Evolutionary conservation across 73 alveolate genomes (phyloP).

Genomic region (Diophrys appendiculata): DNA sequence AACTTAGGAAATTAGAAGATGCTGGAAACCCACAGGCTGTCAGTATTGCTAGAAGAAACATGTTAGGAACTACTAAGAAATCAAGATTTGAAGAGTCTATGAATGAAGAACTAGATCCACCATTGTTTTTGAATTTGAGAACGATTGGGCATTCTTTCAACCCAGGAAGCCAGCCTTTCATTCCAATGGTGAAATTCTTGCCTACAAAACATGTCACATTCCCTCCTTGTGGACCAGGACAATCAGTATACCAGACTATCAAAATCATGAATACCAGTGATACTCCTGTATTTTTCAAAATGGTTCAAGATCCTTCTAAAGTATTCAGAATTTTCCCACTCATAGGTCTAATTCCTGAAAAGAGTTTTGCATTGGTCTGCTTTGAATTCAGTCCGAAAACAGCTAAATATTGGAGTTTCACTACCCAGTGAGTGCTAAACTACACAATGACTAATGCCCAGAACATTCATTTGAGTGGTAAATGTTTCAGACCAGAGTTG

Average conservation of each 20-base stretch:
- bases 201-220: conserved; percentile 90
- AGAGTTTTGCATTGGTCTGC: conserved; percentile 82
- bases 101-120: conserved; percentile 65
- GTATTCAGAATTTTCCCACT: conserved; percentile 92
- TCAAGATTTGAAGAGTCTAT: conserved; percentile 62
- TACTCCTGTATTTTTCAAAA: conserved; percentile 92
- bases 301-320: conserved; percentile 88
- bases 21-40: conserved; percentile 11
- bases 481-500: conserved; percentile 92
- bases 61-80: conserved; percentile 33
- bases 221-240: conserved; percentile 95
- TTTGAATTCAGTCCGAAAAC: conserved; percentile 95
- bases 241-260: conserved; percentile 91
- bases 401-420: conserved; percentile 85
- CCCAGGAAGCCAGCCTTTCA: conserved; percentile 93
- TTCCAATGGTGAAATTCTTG: conserved; percentile 92
- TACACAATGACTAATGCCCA: conserved; percentile 86
- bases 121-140: conserved; percentile 57
- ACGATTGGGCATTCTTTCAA: conserved; percentile 97
- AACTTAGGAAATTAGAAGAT: conserved; percentile 26
- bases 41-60: conserved; percentile 16
- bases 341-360: conserved; percentile 93
- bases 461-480: conserved; percentile 83
- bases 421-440: conserved; percentile 86
- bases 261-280: conserved; percentile 94